Base-by-base conservation (phyloP, 1,284 basidiomycete species). In the Malassezia obtusa region DNA sequence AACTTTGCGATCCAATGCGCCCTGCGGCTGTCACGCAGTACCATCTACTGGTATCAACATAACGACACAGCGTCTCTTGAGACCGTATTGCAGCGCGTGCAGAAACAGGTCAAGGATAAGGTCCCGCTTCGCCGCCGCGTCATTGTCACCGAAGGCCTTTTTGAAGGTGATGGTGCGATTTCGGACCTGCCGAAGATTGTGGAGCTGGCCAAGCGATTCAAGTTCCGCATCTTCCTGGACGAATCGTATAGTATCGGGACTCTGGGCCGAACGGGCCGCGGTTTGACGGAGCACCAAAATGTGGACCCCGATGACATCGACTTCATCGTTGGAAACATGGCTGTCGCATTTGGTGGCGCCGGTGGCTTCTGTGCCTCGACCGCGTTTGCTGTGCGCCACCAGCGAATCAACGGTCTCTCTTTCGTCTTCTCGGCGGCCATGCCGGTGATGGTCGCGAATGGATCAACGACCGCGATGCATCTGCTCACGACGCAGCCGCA, bases 301-400 rank as follows among this genome's bases (percentile, higher is more conserved):
- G 39, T 55, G n/a, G 45, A 55, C 46, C 77, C 79, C 0, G 65
- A 71, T 19, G 79, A 79, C 9, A 76, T 81, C 36, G 80, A 81
- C 64, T 79, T 81, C 33, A 64, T 81, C 21, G 72, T 78, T 14
- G 94, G 91, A 3, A 91, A 88, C 26, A 82, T 90, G 63, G 86
- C 91, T 0, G 89, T 82, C 48, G 84, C 86, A 15, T 81, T 98
- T 28, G 84, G 83, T 54, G 82, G 90, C 2, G 81, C 81, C 1
- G 94, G 94, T 45, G 94, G 92, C 6, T 98, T 98, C 80, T 96
- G 92, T 71, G 89, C 89, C 1, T 92, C 92, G 28, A 86, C 87
- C 3, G 76, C 78, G 17, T 81, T 84, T 43, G 87, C 95, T 36
- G 83, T 89, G 25, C 82, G 86, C 58, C 94, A 98, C 73, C 73